Percentiles rank a stretch among this genome's conserved stretches.
Evolutionary conservation across 306 rosid species (phyloP).

Genomic region (Rubus idaeus): DNA sequence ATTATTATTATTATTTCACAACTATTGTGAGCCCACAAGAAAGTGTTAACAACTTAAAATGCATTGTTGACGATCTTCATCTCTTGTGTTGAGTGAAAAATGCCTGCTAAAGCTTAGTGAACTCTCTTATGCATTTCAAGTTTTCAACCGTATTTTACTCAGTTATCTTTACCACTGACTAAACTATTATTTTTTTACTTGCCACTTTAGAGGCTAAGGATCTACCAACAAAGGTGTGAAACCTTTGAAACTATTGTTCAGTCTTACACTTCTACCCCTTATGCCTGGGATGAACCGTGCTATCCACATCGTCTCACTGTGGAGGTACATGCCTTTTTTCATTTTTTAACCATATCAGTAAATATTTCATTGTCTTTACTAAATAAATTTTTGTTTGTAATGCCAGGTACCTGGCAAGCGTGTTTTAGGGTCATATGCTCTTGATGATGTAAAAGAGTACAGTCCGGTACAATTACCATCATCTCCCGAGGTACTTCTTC

Average conservation of each 20-base stretch:
- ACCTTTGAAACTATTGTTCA: constrained; percentile 75
- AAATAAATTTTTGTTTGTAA: constrained; percentile 14
- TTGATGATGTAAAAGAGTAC: constrained; percentile 84
- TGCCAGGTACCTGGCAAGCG: constrained; percentile 91
- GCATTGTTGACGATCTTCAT: not conserved
- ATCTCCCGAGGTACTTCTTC: constrained; percentile 67
- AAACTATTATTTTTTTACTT: constrained; percentile 25
- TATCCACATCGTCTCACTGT: constrained; percentile 83
- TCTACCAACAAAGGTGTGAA: constrained; percentile 92
- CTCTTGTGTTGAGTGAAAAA: not conserved
- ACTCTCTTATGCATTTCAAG: not conserved
- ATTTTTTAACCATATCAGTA: not conserved
- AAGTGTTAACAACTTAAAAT: not conserved
- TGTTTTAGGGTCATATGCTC: constrained; percentile 74
- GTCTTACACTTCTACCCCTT: constrained; percentile 67
- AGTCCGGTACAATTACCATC: constrained; percentile 63
- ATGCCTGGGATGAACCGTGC: constrained; percentile 98
- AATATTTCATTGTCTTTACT: constrained; percentile 25
- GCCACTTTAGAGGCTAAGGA: constrained; percentile 68
- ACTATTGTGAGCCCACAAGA: not conserved
- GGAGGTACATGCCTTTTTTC: constrained; percentile 54
- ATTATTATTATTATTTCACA: not conserved
- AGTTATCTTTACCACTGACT: constrained; percentile 6
- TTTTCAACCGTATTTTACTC: not conserved
- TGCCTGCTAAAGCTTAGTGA: not conserved